Conservation (phyloP, 2,329 filamentous ascomycete species). For the Hypomyces perniciosus region DNA sequence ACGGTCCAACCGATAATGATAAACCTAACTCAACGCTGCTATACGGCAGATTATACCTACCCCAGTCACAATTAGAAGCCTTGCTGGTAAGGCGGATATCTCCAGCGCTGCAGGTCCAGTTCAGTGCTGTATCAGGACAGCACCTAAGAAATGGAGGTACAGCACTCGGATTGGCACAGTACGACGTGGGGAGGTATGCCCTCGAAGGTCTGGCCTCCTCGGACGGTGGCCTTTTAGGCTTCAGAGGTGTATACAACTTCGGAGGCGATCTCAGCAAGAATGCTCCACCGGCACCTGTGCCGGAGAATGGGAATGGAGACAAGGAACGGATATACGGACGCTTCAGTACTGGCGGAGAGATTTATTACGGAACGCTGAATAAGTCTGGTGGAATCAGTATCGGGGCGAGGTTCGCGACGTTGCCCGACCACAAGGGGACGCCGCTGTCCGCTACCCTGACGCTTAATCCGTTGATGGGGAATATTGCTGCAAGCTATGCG, state of each 20-base stretch:
- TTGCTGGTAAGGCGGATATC: constrained; percentile 74
- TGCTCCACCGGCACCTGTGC: constrained; percentile 7
- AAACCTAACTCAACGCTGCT: constrained; percentile 51
- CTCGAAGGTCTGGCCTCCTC: constrained; percentile 88
- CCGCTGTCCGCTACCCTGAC: constrained; percentile 92
- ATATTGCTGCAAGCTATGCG: constrained; percentile 84
- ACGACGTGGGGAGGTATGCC: constrained; percentile 81
- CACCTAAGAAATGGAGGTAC: constrained; percentile 70
- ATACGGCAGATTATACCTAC: constrained; percentile 75
- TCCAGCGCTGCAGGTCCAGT: constrained; percentile 69
- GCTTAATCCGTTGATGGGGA: constrained; percentile 90
- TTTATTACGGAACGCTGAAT: constrained; percentile 93
- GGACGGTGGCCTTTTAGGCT: constrained; percentile 80
- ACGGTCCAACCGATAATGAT: constrained; percentile 17
- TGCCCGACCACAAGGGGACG: constrained; percentile 74
- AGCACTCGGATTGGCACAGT: constrained; percentile 66
- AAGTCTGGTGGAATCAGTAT: constrained; percentile 89
- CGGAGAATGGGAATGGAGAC: constrained; percentile 27
- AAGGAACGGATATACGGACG: constrained; percentile 66
- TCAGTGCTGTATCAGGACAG: constrained; percentile 71
- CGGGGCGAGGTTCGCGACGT: constrained; percentile 81
- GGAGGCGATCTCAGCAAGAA: constrained; percentile 55
- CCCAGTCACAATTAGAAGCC: constrained; percentile 79
- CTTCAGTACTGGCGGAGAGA: constrained; percentile 84
- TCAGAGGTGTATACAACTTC: constrained; percentile 92